Percentiles rank a stretch among this genome's conserved stretches.
Conservation (phyloP, 169 alveolate species). For the Miamiensis avidus region DNA sequence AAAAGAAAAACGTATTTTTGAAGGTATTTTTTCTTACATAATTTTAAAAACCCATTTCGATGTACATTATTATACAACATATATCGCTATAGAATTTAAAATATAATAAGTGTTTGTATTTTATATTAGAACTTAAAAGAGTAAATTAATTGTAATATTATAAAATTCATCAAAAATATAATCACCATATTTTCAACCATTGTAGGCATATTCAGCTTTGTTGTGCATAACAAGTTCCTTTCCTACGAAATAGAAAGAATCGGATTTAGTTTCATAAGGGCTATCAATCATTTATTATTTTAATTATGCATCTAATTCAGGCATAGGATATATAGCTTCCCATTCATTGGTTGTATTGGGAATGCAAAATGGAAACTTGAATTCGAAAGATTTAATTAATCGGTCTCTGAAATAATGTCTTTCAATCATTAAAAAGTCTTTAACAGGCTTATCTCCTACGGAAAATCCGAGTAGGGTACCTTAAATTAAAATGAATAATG, state of each 20-base stretch:
- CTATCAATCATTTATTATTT: conserved; percentile 67
- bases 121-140: too few species aligned
- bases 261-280: conserved; percentile 85
- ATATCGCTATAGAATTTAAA: too few species aligned
- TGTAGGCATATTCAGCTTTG: conserved; percentile 76
- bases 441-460: conserved; percentile 68
- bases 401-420: conserved; percentile 79
- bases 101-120: too few species aligned
- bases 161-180: neutral
- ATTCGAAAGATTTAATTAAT: conserved; percentile 73
- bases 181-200: neutral
- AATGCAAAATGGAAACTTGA: conserved; percentile 81
- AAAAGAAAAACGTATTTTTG: too few species aligned
- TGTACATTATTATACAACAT: too few species aligned
- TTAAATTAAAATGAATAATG: neutral
- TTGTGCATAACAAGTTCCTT: conserved; percentile 79
- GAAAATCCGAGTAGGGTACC: conserved; percentile 79
- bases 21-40: too few species aligned
- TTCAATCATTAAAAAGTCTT: conserved; percentile 82
- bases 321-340: conserved; percentile 82
- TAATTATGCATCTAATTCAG: conserved; percentile 66
- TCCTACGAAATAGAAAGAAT: conserved; percentile 83
- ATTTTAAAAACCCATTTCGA: too few species aligned
- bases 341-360: conserved; percentile 82
- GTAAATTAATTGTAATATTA: too few species aligned